Percentiles rank a stretch among this genome's conserved stretches.
These are phyloP conservation scores for Peribolospora kevripleyi DNA, from an alignment of 768 basidiomycete species.

Conservation along the genomic window DNA sequence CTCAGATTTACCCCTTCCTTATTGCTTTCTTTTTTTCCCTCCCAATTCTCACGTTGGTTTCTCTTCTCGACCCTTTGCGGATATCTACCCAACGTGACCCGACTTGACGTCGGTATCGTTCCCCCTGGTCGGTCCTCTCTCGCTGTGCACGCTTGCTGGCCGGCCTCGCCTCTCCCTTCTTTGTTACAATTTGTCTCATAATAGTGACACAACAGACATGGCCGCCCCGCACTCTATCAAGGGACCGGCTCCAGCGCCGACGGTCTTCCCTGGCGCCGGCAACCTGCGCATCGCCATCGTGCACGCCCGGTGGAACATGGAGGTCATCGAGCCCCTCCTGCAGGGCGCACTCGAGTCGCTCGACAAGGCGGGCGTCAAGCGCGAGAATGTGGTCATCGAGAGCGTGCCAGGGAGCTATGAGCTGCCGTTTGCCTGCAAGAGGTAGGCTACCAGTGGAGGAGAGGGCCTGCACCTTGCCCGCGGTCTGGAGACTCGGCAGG, in stretches of 20 bases:
- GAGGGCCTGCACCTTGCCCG: not conserved
- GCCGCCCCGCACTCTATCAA: slow-evolving; percentile 30
- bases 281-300: slow-evolving; percentile 67
- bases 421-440: slow-evolving; percentile 58
- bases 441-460: slow-evolving; percentile 27
- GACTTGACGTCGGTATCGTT: too few relatives aligned
- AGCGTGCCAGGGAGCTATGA: slow-evolving; percentile 90
- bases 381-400: slow-evolving; percentile 68
- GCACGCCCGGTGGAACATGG: slow-evolving; percentile 88
- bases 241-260: slow-evolving; percentile 38
- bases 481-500: not conserved
- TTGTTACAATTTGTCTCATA: not conserved
- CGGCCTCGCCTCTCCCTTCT: too few relatives aligned
- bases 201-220: not conserved
- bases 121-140: too few relatives aligned
- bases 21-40: too few relatives aligned
- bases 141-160: too few relatives aligned
- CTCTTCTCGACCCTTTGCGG: too few relatives aligned
- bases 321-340: slow-evolving; percentile 63
- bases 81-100: too few relatives aligned
- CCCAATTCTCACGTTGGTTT: too few relatives aligned
- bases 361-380: slow-evolving; percentile 62
- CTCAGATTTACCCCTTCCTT: too few relatives aligned
- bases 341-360: slow-evolving; percentile 55
- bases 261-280: slow-evolving; percentile 45